Conservation (phyloP, 1,139 yeast genomes). For the Yamadazyma atmosphaerica region DNA sequence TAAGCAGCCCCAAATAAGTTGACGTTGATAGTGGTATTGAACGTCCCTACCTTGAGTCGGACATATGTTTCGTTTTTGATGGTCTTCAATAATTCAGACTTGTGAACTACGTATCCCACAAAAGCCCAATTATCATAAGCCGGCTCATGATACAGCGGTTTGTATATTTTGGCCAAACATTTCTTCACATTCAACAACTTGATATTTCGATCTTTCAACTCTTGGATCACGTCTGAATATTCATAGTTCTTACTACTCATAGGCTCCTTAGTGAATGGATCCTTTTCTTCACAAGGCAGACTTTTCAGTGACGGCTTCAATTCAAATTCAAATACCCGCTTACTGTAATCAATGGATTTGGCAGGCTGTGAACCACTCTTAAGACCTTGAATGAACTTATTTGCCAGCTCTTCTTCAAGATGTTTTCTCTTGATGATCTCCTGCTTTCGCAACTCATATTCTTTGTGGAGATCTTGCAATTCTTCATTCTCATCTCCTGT, state of each 20-base stretch:
- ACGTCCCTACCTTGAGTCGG: conserved; percentile 66
- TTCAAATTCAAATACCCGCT: conserved; percentile 24
- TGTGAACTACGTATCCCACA: conserved; percentile 63
- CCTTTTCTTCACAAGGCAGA: conserved; percentile 17
- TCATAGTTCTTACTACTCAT: conserved; percentile 9
- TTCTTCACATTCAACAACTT: conserved; percentile 41
- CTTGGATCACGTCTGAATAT: conserved; percentile 5
- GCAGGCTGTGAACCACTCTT: conserved; percentile 10
- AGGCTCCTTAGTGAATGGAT: conserved; percentile 16
- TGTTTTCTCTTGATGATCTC: conserved; percentile 19
- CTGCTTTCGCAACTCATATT: conserved; percentile 25
- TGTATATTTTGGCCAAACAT: conserved; percentile 55
- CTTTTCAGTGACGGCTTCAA: conserved; percentile 8
- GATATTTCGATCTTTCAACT: conserved; percentile 37
- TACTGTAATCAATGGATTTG: conserved; percentile 18
- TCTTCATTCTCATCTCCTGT: conserved; percentile 33
- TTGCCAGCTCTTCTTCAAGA: conserved; percentile 7
- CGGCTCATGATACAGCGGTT: conserved; percentile 73
- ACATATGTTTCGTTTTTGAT: conserved; percentile 50
- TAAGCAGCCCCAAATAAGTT: conserved; percentile 69
- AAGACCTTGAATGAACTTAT: conserved; percentile 13
- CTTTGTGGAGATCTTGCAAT: conserved; percentile 27
- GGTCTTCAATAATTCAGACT: conserved; percentile 48
- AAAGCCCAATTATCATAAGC: conserved; percentile 72
- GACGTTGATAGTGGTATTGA: conserved; percentile 55